Evolutionary conservation across 2,329 filamentous ascomycete genomes (phyloP), one percentile per base, ranked within the genome.

Genomic region (Bipolaris gigantea): DNA sequence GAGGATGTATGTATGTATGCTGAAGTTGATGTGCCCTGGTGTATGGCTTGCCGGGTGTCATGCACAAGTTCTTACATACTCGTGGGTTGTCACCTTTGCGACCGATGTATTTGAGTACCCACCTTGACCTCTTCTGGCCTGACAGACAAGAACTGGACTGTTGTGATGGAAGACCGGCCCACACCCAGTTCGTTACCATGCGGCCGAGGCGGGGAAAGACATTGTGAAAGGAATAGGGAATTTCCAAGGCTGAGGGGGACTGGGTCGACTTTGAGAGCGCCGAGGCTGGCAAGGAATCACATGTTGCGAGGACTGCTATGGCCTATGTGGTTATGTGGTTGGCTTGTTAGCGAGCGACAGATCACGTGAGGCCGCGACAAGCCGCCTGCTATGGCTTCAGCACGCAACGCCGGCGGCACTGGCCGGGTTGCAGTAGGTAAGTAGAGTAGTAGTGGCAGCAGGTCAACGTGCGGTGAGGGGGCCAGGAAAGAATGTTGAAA

Each of bases 341-440:
- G 38, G 25, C 25, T 27, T 11, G 10, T 25, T 15, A 18, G 19
- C 42, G 30, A 19, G 18, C 30, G n/a, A n/a, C n/a, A n/a, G n/a
- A n/a, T n/a, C 55, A 55, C 55, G 55, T 55, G 51, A 50, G 21
- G 36, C 21, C 47, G 50, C 47, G 50, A 57, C 55, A 44, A 42
- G 47, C 34, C 18, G n/a, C 40, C 18, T 48, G 32, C 18, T 48
- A 35, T 50, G 55, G 47, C 39, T 50, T 34, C 47, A 48, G 53
- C 34, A 27, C 21, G 47, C 34, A 48, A 40, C 19, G 46, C 36
- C 42, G 50, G 15, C 23, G 48, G 21, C 30, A 39, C 34, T 47
- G 30, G 46, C 18, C n/a, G 35, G 21, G 15, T 23, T 11, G 4
- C 5, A 18, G 27, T 30, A 30, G 21, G 21, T n/a, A n/a, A 30